A percentile compares a stretch with the other conserved stretches of the same genome.
Conservation (phyloP, 2,329 filamentous ascomycete species). For the Gaeumannomyces sp. region DNA sequence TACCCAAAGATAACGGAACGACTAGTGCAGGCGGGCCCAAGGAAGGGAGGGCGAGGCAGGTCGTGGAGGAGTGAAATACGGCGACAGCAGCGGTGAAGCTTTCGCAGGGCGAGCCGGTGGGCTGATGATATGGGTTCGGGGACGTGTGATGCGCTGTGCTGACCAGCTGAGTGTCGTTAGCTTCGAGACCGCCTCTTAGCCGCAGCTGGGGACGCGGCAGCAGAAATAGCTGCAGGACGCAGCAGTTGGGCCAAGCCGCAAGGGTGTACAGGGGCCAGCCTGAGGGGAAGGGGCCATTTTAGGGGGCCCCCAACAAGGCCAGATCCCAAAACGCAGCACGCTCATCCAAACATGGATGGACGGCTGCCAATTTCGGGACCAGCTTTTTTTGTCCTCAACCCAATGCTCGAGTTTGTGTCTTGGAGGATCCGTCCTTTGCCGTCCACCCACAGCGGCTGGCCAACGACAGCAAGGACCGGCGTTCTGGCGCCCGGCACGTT, state of each 20-base stretch:
- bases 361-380: background rate
- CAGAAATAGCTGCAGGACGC: background rate
- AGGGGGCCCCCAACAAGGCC: background rate
- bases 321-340: background rate
- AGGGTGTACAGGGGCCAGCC: background rate
- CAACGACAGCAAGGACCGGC: background rate
- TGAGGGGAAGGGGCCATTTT: background rate
- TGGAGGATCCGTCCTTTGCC: background rate
- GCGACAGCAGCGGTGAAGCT: background rate
- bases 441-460: background rate
- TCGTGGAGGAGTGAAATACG: background rate
- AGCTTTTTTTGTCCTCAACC: background rate
- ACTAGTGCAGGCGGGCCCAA: background rate
- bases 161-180: slow-evolving; percentile 2
- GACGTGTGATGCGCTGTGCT: slow-evolving; percentile 7
- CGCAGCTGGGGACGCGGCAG: background rate
- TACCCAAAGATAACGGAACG: background rate
- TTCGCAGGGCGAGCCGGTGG: background rate
- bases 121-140: background rate
- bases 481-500: background rate
- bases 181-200: background rate
- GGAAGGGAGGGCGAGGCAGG: background rate
- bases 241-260: background rate
- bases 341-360: background rate
- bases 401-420: too few species aligned